Percentiles rank a stretch among this genome's conserved stretches.
Conservation (phyloP, 805 yeast genomes). For the Pichia nanzhaoensis region DNA sequence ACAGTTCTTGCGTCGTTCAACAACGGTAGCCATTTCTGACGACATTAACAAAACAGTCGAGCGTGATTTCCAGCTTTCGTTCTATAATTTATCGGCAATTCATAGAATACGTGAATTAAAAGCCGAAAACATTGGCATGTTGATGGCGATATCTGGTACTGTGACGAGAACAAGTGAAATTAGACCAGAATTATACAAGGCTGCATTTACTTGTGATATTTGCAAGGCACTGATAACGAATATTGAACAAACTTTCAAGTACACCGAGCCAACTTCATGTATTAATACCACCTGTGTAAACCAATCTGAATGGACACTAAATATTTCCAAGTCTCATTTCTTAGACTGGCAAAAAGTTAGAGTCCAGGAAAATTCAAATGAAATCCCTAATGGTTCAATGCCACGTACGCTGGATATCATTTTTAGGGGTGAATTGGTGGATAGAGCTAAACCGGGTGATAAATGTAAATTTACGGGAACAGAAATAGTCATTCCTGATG, state of each 20-base stretch:
- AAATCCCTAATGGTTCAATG: constrained; percentile 98
- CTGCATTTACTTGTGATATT: constrained; percentile 80
- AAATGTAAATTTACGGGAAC: constrained; percentile 91
- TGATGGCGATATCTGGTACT: constrained; percentile 84
- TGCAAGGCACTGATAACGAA: constrained; percentile 83
- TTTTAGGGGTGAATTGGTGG: constrained; percentile 89
- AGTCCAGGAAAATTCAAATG: constrained; percentile 92
- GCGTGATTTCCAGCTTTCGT: constrained; percentile 80
- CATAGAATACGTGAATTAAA: constrained; percentile 85
- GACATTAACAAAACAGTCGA: constrained; percentile 45
- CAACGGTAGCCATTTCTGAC: constrained; percentile 33
- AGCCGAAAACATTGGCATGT: constrained; percentile 80
- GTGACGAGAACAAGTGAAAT: constrained; percentile 96
- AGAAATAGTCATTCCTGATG: constrained; percentile 91
- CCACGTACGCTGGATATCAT: constrained; percentile 94
- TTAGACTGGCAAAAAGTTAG: constrained; percentile 96
- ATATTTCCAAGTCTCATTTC: constrained; percentile 77
- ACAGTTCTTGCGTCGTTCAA: constrained; percentile 43
- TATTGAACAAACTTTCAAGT: constrained; percentile 87
- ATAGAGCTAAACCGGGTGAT: constrained; percentile 96
- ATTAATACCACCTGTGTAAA: constrained; percentile 83
- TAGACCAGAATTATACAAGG: constrained; percentile 85
- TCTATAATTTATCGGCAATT: constrained; percentile 76
- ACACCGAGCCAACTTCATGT: constrained; percentile 92
- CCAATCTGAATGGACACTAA: constrained; percentile 77